Evolutionary conservation across 345 rosid genomes (phyloP).

Genomic region (Nephelium lappaceum): DNA sequence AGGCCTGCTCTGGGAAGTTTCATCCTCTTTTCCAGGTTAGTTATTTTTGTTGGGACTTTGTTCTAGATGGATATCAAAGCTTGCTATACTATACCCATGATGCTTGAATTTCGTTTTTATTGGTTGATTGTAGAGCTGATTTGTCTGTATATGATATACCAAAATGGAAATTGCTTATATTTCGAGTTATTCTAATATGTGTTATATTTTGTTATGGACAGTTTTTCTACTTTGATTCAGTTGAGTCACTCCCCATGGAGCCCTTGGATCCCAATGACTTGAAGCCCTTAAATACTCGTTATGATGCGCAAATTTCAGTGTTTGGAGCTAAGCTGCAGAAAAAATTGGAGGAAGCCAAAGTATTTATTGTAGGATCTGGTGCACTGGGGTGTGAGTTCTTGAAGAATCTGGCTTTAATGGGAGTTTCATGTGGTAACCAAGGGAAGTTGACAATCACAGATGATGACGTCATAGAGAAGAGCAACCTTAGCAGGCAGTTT

Average conservation of each 20-base stretch:
- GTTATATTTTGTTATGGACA: conserved; percentile 32
- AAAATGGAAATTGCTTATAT: conserved; percentile 8
- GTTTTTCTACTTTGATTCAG: conserved; percentile 88
- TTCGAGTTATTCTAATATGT: conserved; percentile 11
- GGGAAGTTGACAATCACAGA: conserved; percentile 74
- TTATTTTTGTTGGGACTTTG: neutral
- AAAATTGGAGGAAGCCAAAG: conserved; percentile 73
- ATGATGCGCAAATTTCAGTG: conserved; percentile 90
- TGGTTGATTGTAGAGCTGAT: neutral
- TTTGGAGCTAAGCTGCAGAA: conserved; percentile 83
- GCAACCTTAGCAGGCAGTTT: conserved; percentile 79
- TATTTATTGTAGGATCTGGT: conserved; percentile 84
- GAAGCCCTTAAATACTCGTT: conserved; percentile 64
- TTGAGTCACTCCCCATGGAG: conserved; percentile 78
- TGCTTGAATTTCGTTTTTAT: neutral
- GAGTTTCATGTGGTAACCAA: conserved; percentile 60
- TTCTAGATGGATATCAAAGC: neutral
- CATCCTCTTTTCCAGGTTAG: conserved; percentile 88
- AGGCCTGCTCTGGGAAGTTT: conserved; percentile 94
- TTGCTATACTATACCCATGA: neutral
- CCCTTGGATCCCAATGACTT: conserved; percentile 66
- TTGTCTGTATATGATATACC: neutral
- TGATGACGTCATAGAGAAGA: conserved; percentile 83
- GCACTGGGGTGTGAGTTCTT: conserved; percentile 93
- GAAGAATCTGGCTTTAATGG: conserved; percentile 87